Base-by-base conservation (phyloP, 106 monocot species). In the Acanthochlamys bracteata region DNA sequence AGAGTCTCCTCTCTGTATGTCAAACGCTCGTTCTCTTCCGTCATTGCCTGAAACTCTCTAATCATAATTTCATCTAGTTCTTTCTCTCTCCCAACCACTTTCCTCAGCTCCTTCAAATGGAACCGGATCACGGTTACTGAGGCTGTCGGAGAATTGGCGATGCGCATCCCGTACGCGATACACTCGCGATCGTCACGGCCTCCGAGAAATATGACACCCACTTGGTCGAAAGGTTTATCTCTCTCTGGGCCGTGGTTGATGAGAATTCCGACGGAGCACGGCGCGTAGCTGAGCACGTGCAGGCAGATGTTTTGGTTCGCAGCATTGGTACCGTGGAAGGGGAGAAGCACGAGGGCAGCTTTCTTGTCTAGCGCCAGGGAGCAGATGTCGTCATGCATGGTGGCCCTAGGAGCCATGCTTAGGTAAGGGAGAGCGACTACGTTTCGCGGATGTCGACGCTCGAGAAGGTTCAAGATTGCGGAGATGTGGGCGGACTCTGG, bases 131-230 rank as follows among this genome's bases (percentile, higher is more conserved):
- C 69, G 0, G 86, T 83, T 7, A 86, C 61, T 7, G 47, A 41
- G 25, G 79, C 24, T 7, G 27, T 12, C 0, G 72, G 58, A 54
- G 75, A 72, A 42, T 64, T 64, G 17, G 75, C 80, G 83, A 91
- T 81, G 26, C 73, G 46, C 65, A 63, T 33, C 23, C 61, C 78
- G 11, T 73, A 60, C 8, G 86, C 73, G 0, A 91, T 68, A 0
- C 86, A 80, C 56, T 91, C 91, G 22, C 91, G 41, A 39, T 91
- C 91, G 51, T 91, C 91, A 4, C 78, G 41, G 1, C 86, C 91
- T 4, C 86, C 91, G 0, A 86, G 10, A 66, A 90, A 90, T 82
- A 51, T 15, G 17, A 51, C 51, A 51, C 51, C 51, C 13, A 51
- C 51, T 13, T 51, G 3, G 2, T 51, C 51, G 1, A 4, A 51